Evolutionary conservation across 2,329 filamentous ascomycete species (phyloP), one percentile per base, ranked within the genome.

Genomic region (Colletotrichum higginsianum): DNA sequence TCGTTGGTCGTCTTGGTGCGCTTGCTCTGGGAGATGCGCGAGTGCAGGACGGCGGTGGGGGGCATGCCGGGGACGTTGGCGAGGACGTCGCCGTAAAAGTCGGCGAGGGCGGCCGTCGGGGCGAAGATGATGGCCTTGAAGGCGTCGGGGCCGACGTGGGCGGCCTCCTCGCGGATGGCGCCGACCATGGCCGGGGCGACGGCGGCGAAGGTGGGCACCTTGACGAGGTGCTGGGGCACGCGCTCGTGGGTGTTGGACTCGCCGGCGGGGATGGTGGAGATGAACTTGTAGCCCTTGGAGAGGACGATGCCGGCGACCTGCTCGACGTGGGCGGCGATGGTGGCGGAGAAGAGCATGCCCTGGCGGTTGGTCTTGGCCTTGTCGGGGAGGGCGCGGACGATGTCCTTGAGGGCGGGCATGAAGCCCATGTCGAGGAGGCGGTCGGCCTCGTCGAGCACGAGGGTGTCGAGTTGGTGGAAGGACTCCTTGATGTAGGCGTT

Each of bases 61-160:
- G 87, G 83, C 46, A 87, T 75, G 13, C 81, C 83, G 2, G 81
- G 76, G 23, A 84, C 75, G 23, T 76, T 73, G 35, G 78, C 79
- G 4, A 89, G 82, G 23, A 89, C 67, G 16, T 84, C 77, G 26
- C 84, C 82, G 76, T 89, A 87, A 58, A 89, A 85, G 50, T 85
- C 86, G 5, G 86, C 87, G 1, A 85, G 82, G 2, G 83, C 84
- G 3, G 88, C 87, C 0, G 88, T 89, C 65, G 92, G 92, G 74
- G 92, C 92, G 82, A 96, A 97, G 46, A 96, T 84, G 75, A 97
- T 95, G 40, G 93, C 93, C 83, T 97, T 97, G 88, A 97, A 95
- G 1, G 87, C 86, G 7, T 83, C 80, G 13, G 79, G 76, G 60
- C 79, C 78, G 4, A 79, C 76, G 21, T 67, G 73, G 26, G 74